Conservation (phyloP, 1,139 yeast species). For the Pneumocystis wakefieldiae region DNA sequence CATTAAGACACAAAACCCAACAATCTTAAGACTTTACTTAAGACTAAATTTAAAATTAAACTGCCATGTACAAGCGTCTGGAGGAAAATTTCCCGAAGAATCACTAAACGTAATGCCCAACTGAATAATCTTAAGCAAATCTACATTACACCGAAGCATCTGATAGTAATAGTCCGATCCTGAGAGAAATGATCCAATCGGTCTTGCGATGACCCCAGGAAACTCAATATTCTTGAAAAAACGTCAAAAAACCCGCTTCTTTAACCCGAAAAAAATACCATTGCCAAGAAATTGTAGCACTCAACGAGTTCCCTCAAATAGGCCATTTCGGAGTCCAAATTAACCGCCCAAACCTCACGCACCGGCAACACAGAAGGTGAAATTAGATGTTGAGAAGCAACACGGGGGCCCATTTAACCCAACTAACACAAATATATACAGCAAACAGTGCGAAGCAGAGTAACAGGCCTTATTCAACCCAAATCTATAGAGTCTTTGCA, state of each 20-base stretch:
- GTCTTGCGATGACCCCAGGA: slow-evolving; percentile 92
- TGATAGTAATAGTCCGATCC: slow-evolving; percentile 91
- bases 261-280: slow-evolving; percentile 19
- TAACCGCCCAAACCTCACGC: slow-evolving; percentile 69
- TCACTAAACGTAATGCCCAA: slow-evolving; percentile 77
- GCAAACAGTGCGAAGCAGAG: not conserved
- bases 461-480: not conserved
- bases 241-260: slow-evolving; percentile 22
- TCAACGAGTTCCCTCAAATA: slow-evolving; percentile 55
- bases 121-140: slow-evolving; percentile 71
- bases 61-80: slow-evolving; percentile 68
- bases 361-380: slow-evolving; percentile 4
- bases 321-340: slow-evolving; percentile 68
- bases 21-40: not conserved
- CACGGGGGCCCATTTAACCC: not conserved
- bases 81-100: slow-evolving; percentile 56
- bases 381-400: not conserved
- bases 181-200: slow-evolving; percentile 86
- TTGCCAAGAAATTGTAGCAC: slow-evolving; percentile 53
- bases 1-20: slow-evolving; percentile 15
- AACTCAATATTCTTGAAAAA: slow-evolving; percentile 49
- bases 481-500: not conserved
- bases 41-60: slow-evolving; percentile 79
- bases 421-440: not conserved
- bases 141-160: slow-evolving; percentile 82